Base-by-base conservation (phyloP, 2,329 filamentous ascomycete genomes). In the Phaeophleospora eucalypticola region DNA sequence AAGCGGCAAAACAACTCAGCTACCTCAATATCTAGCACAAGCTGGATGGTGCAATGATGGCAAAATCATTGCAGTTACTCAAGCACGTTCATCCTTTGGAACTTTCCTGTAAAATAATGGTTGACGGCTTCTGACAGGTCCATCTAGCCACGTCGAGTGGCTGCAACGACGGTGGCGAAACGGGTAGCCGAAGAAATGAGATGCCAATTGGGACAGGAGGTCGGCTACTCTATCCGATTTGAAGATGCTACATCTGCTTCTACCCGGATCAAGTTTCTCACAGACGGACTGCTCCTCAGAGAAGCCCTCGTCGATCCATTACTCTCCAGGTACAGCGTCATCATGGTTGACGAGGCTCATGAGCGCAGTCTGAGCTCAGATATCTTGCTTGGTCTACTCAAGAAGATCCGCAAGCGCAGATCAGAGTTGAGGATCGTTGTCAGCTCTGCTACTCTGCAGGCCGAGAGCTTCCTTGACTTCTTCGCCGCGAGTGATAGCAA, bases 271-370 rank as follows among this genome's bases (percentile, higher is more conserved):
- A 96, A 98, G 65, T 97, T 97, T 63, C 72, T 97, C 53, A 98
- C 91, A 0, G 93, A 98, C 70, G 91, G 91, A 0, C 75, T 98
- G 40, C 77, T 98, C 24, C 81, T 98, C 43, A 78, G 91, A 60
- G 93, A 98, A 69, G 93, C 91, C 20, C 77, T 98, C 3, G 87
- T 96, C 3, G 93, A 98, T 67, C 93, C 93, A 10, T 71, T 97
- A 3, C 71, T 98, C 29, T 93, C 87, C 16, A 80, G 89, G 9
- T 98, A 98, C 65, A 94, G 89, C 0, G 86, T 95, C 36, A 88
- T 98, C 59, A 96, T 98, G 89, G 86, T 98, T 6, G 93, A 98
- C 64, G 91, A 97, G 69, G 93, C 91, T 4, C 93, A 98, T 64
- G 91, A 97, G 68, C 79, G 93, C 44, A 95, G 89, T 40, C 79